Evolutionary conservation across 179 eudicot genomes (phyloP), one percentile per base, ranked within the genome.

Genomic region (Beta corolliflora): DNA sequence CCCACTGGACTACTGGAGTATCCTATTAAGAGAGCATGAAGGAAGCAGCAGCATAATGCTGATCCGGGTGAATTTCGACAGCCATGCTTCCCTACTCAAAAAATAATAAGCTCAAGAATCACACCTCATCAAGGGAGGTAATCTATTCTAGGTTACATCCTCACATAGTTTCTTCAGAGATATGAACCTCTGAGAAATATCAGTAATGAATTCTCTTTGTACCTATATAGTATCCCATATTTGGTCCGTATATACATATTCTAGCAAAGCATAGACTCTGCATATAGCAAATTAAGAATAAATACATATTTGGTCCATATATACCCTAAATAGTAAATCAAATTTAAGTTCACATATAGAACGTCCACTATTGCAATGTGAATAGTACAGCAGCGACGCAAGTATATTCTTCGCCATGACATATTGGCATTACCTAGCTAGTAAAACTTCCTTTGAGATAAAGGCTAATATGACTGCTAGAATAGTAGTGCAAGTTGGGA

Each of bases 361-460:
- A 25, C 14, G n/a, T n/a, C 25, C 55, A 48, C 25, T 5, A 71
- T 71, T n/a, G 15, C 56, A n/a, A 45, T 46, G 11, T 69, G 10
- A 68, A 41, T 44, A 41, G n/a, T 5, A 7, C 23, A 44, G 7
- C 50, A 68, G 10, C 5, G 15, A 68, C 12, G 52, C 73, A 44
- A 31, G 3, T 45, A 6, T 12, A 36, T 59, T 55, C 31, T 48
- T 19, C 14, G 11, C n/a, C 16, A 13, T 1, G 31, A 29, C 31
- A 29, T 29, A 29, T 29, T 29, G 52, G 36, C 11, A 11, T 71
- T 71, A 14, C 10, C 25, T 53, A 50, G 61, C 16, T 19, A 25
- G 6, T 4, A n/a, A 31, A 15, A 55, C 60, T 54, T 18, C 19
- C 29, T 67, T 18, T 82, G 5, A 74, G 77, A 83, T 83, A 16